These are phyloP conservation scores for Viola odorata DNA, from an alignment of 345 rosid species.

Conservation along the genomic window DNA sequence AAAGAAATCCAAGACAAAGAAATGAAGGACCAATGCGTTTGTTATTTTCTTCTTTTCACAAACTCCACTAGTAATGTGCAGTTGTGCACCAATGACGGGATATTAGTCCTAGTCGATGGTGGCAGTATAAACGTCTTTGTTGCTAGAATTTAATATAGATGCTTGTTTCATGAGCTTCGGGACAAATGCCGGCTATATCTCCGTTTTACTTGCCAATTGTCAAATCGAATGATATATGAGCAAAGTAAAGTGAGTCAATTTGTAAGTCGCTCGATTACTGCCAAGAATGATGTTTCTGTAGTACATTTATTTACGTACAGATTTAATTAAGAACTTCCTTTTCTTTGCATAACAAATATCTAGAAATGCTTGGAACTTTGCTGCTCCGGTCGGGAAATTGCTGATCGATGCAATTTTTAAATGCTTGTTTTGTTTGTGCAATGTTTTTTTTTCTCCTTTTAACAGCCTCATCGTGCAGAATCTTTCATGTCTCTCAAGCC, in stretches of 20 bases:
- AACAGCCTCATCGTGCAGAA: not conserved
- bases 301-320: no score
- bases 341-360: no score
- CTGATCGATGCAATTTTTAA: no score
- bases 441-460: not conserved
- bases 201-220: not conserved
- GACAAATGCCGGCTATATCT: not conserved
- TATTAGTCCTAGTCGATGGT: not conserved
- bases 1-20: conserved; percentile 41
- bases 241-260: no score
- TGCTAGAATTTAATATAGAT: not conserved
- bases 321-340: no score
- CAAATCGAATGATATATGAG: no score
- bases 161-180: not conserved
- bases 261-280: no score
- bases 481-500: not conserved
- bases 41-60: not conserved
- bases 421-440: no score
- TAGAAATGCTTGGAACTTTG: no score
- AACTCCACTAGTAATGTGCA: not conserved
- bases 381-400: no score
- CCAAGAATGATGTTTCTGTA: no score
- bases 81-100: not conserved
- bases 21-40: conserved; percentile 15
- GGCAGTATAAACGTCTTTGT: not conserved